Evolutionary conservation across 208 protist genomes (phyloP), one percentile per base, ranked within the genome.

Genomic region (Leptomonas seymouri): DNA sequence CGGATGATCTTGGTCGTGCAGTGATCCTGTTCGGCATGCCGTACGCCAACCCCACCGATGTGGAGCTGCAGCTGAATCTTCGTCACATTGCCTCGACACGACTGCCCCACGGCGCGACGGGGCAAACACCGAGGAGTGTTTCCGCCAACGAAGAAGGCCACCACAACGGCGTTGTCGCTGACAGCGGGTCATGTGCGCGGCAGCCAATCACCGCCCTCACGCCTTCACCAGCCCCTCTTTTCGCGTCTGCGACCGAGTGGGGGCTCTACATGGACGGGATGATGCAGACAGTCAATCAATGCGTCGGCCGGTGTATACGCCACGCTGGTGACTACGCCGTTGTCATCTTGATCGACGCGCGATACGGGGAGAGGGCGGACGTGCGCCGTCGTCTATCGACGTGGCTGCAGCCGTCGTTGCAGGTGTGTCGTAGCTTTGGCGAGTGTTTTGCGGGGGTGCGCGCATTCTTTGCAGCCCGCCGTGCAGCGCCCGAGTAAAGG

Each of bases 261-360:
- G 61, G 61, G 7, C 80, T 98, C 54, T 98, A 98, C 63, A 94
- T 91, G 65, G 91, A 96, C 57, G 67, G 98, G 56, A 98, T 96
- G 85, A 98, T 99, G 97, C 97, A 94, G 34, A 83, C 87, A 12
- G 97, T 99, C 12, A 99, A 99, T 71, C 98, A 99, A 80, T 97
- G 89, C 60, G 98, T 99, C 48, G 97, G 97, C 11, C 91, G 98
- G 28, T 95, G 93, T 34, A 99, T 99, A 59, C 90, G 98, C 20
- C 97, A 99, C 72, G 50, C 67, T 0, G 55, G 72, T 20, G 98
- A 99, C 79, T 98, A 98, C 75, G 94, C 98, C 20, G 81, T 80
- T 12, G 93, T 98, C n/a, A 44, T 99, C 18, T 76, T 99, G 14
- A 55, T 98, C 18, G 98, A 99, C 74, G 74, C 80, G 31, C 85